Conservation (phyloP, 371 early-diverging fungal genomes). For the Mortierella sp. region DNA sequence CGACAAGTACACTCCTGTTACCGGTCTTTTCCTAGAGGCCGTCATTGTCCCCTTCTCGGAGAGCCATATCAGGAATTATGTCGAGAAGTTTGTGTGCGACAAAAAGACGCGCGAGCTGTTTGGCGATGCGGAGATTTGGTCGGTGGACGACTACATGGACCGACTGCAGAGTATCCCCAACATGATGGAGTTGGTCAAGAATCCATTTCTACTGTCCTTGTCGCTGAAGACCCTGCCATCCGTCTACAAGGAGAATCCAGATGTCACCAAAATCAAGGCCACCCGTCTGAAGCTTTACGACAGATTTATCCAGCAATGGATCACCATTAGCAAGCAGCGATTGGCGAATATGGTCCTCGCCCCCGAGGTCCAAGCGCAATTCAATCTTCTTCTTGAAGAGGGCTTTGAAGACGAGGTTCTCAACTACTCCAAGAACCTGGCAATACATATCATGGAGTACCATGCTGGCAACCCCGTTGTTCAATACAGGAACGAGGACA, state of each 20-base stretch:
- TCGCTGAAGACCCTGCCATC: neutral
- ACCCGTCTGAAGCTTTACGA: slow-evolving; percentile 20
- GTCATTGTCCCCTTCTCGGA: slow-evolving; percentile 11
- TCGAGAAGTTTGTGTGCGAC: neutral
- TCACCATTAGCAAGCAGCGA: neutral
- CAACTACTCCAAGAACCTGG: neutral
- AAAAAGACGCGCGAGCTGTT: neutral
- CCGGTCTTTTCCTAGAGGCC: slow-evolving; percentile 13
- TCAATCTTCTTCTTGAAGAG: neutral
- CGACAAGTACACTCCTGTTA: neutral
- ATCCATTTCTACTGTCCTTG: slow-evolving; percentile 15
- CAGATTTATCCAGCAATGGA: slow-evolving; percentile 3
- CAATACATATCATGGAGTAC: neutral
- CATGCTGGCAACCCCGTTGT: neutral
- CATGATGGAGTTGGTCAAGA: slow-evolving; percentile 15
- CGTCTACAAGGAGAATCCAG: neutral
- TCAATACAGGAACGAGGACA: neutral
- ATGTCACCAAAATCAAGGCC: neutral
- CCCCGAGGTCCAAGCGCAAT: neutral
- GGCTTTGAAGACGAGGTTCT: neutral
- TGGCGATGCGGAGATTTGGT: neutral
- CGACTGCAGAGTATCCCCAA: neutral
- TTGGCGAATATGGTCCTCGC: neutral
- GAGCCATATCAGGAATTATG: slow-evolving; percentile 12
- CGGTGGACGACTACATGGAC: neutral